A percentile compares a stretch with the other conserved stretches of the same genome.
phyloP scores from a whole-genome alignment of 1,284 basidiomycete genomes.

The Butyriboletus appendiculatus region DNA sequence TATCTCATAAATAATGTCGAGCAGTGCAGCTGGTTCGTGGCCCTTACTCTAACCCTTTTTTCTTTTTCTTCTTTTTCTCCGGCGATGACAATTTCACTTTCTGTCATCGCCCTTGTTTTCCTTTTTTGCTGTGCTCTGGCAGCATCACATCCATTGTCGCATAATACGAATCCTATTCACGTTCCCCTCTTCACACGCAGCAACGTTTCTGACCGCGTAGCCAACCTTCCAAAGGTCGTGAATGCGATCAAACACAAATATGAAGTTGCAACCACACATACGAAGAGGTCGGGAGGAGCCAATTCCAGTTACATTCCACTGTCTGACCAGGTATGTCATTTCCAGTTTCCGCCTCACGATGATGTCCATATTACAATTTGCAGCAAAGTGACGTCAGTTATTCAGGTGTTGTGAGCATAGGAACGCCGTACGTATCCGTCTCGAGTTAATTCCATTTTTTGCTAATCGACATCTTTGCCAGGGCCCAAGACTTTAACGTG shows the following conservation, averaged over 20 bases:
- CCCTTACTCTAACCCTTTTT: background rate
- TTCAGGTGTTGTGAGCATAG: conserved; percentile 43
- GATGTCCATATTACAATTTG: background rate
- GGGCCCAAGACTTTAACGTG: conserved; percentile 40
- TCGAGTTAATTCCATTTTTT: background rate
- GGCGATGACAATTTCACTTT: conserved; percentile 10
- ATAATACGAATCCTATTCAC: conserved; percentile 18
- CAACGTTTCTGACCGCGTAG: conserved; percentile 8
- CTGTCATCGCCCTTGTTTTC: conserved; percentile 5
- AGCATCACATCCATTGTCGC: background rate
- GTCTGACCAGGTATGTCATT: conserved; percentile 41
- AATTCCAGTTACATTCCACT: conserved; percentile 22
- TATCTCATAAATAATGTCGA: background rate
- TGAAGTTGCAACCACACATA: conserved; percentile 3
- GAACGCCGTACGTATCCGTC: conserved; percentile 49
- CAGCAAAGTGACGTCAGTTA: conserved; percentile 43
- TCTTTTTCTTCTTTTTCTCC: too few species aligned
- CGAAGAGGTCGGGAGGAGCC: conserved; percentile 5
- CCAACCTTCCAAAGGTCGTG: conserved; percentile 20
- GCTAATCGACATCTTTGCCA: conserved; percentile 2
- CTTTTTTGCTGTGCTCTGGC: conserved; percentile 9
- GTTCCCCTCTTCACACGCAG: conserved; percentile 23
- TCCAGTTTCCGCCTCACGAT: background rate
- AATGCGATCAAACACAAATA: conserved; percentile 23
- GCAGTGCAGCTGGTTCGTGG: background rate